These are phyloP conservation scores for Gaeumannomyces sp. DNA, from an alignment of 2,329 filamentous ascomycete genomes.

Conservation along the genomic window DNA sequence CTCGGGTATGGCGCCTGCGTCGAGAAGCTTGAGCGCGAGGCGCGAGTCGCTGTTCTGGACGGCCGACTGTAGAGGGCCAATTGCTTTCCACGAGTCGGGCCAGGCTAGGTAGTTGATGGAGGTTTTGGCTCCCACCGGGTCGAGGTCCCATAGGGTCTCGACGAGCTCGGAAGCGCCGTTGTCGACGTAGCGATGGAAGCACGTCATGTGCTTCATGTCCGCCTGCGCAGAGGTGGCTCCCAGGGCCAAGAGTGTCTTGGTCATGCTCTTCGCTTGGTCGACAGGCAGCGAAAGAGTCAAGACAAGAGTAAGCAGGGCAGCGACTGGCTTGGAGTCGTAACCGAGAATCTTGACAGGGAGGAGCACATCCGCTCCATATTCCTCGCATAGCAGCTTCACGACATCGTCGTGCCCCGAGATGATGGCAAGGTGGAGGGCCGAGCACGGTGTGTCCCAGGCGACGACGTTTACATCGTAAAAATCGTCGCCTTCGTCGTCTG, in stretches of 20 bases:
- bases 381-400: constrained; percentile 61
- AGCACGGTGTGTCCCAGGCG: constrained; percentile 73
- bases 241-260: constrained; percentile 56
- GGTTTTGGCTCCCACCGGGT: constrained; percentile 53
- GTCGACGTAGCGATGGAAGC: constrained; percentile 59
- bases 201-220: constrained; percentile 57
- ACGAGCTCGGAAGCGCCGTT: constrained; percentile 41
- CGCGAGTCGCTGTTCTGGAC: constrained; percentile 45
- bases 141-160: constrained; percentile 45
- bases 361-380: constrained; percentile 72
- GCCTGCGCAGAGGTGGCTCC: constrained; percentile 71
- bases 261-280: constrained; percentile 60
- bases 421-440: constrained; percentile 74
- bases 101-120: constrained; percentile 61
- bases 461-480: constrained; percentile 71
- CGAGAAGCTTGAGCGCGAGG: constrained; percentile 54
- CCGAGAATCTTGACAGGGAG: constrained; percentile 64
- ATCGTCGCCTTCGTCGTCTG: constrained; percentile 55
- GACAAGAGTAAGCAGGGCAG: constrained; percentile 62
- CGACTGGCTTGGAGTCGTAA: constrained; percentile 40
- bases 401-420: constrained; percentile 62
- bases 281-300: constrained; percentile 60
- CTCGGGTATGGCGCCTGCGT: constrained; percentile 51
- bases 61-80: constrained; percentile 45
- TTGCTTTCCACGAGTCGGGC: constrained; percentile 23